These are phyloP conservation scores for Epithele typhae DNA, from an alignment of 768 basidiomycete genomes.

Conservation along the genomic window DNA sequence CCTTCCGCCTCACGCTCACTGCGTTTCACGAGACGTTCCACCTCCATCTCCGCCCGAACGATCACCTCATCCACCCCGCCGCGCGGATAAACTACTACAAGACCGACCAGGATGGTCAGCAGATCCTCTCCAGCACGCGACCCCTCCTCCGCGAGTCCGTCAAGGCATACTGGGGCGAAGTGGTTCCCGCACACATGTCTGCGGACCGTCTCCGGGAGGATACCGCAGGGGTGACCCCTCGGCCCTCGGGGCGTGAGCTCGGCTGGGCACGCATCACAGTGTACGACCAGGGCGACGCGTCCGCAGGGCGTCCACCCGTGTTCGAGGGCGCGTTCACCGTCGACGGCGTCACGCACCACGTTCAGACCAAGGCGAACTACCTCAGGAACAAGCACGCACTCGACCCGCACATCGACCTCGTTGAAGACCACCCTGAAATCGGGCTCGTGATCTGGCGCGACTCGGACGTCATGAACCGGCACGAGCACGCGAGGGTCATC, in stretches of 20 bases:
- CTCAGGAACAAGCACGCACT: conserved; percentile 52
- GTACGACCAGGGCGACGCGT: conserved; percentile 52
- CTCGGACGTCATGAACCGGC: conserved; percentile 54
- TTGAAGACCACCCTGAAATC: conserved; percentile 41
- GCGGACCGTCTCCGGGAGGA: conserved; percentile 57
- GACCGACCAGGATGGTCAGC: conserved; percentile 44
- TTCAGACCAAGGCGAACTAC: conserved; percentile 70
- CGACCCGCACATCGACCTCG: conserved; percentile 45
- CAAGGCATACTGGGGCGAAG: conserved; percentile 72
- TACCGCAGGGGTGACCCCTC: conserved; percentile 46
- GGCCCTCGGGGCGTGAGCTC: conserved; percentile 42
- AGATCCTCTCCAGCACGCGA: conserved; percentile 47
- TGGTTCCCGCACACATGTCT: conserved; percentile 55
- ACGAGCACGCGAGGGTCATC: conserved; percentile 39
- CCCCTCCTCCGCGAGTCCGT: conserved; percentile 63
- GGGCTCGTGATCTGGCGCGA: conserved; percentile 73
- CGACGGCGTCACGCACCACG: conserved; percentile 63
- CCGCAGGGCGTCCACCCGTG: conserved; percentile 43
- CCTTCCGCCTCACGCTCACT: conserved; percentile 63
- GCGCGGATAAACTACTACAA: conserved; percentile 67
- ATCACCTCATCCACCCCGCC: conserved; percentile 72
- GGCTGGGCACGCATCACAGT: conserved; percentile 82
- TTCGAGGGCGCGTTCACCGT: conserved; percentile 78
- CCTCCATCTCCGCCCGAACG: conserved; percentile 74
- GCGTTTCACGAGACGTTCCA: conserved; percentile 64